phyloP scores from a whole-genome alignment of 495 filamentous ascomycete species.

The Aspergillus baeticus region DNA sequence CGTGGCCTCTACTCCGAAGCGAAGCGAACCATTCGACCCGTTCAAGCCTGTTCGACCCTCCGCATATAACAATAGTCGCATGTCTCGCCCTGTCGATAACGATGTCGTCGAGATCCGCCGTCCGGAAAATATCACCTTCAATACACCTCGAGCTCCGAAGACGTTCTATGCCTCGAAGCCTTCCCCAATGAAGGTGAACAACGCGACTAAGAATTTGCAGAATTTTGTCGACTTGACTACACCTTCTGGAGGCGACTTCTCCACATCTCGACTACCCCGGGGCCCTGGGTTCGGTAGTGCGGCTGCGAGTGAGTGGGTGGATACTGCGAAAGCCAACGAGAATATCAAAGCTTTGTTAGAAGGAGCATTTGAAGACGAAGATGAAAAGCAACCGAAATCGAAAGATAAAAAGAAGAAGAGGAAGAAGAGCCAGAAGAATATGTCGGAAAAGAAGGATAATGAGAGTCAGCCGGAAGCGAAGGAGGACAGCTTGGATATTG shows the following conservation, averaged over 20 bases:
- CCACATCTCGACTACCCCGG: constrained; percentile 21
- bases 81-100: constrained; percentile 23
- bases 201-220: constrained; percentile 37
- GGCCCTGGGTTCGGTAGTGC: constrained; percentile 39
- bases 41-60: constrained; percentile 45
- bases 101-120: constrained; percentile 45
- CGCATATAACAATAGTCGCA: constrained; percentile 33
- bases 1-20: constrained; percentile 24
- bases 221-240: constrained; percentile 47
- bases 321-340: constrained; percentile 72
- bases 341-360: constrained; percentile 87
- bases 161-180: constrained; percentile 46
- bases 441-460: constrained; percentile 52
- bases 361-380: constrained; percentile 82
- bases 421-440: constrained; percentile 30
- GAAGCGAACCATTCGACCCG: constrained; percentile 36
- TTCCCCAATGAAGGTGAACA: constrained; percentile 30
- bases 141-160: constrained; percentile 37
- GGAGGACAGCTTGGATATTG: constrained; percentile 38
- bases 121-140: constrained; percentile 42
- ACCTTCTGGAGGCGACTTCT: constrained; percentile 21
- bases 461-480: constrained; percentile 27
- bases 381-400: constrained; percentile 55
- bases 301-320: constrained; percentile 70
- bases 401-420: constrained; percentile 52